phyloP scores from a whole-genome alignment of 441 rosid species.

The Pelargonium citronellum region DNA sequence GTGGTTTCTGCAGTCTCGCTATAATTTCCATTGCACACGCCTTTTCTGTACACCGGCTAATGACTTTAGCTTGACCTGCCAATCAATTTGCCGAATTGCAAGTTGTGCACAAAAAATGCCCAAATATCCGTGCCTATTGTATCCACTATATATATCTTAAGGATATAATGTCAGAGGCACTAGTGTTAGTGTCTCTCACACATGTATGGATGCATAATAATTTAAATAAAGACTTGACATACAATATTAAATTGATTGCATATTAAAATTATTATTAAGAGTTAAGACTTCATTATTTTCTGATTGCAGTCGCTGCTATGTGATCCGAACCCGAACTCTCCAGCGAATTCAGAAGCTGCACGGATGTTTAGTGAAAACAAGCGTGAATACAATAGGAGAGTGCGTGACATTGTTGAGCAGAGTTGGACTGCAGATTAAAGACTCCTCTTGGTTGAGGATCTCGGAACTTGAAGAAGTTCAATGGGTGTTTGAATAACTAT shows the following conservation, averaged over 20 bases:
- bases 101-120: too few species aligned
- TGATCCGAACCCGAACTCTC: slow-evolving; percentile 51
- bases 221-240: neutral
- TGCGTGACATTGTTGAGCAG: slow-evolving; percentile 47
- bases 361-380: slow-evolving; percentile 46
- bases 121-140: too few species aligned
- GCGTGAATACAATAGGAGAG: slow-evolving; percentile 45
- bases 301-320: slow-evolving; percentile 38
- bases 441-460: neutral
- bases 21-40: too few species aligned
- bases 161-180: too few species aligned
- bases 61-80: too few species aligned
- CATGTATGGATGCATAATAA: neutral
- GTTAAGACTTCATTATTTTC: neutral
- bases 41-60: too few species aligned
- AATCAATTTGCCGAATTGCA: too few species aligned
- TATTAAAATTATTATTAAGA: neutral
- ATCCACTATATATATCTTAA: too few species aligned
- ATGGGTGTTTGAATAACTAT: neutral
- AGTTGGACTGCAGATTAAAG: slow-evolving; percentile 49
- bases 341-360: slow-evolving; percentile 51
- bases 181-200: neutral
- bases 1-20: too few species aligned
- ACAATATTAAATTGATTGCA: neutral
- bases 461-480: neutral